phyloP scores from a whole-genome alignment of 179 eudicot genomes.

The Beta lomatogona region DNA sequence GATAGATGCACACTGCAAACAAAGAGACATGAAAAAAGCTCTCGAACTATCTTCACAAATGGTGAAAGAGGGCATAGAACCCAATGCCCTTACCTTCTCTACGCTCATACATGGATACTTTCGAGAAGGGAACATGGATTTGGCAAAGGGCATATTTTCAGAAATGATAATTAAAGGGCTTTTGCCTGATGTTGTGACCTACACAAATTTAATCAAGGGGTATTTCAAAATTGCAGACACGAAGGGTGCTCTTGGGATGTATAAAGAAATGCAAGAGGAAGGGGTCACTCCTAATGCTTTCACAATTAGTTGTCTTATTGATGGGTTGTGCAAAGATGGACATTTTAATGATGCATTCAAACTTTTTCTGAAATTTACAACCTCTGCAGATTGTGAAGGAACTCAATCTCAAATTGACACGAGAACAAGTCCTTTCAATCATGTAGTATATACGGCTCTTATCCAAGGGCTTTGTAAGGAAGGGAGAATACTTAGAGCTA shows the following conservation, averaged over 20 bases:
- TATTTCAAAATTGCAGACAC: slow-evolving; percentile 58
- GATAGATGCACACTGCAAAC: slow-evolving; percentile 61
- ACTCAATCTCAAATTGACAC: slow-evolving; percentile 27
- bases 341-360: slow-evolving; percentile 51
- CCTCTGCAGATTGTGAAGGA: slow-evolving; percentile 15
- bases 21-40: slow-evolving; percentile 70
- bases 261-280: slow-evolving; percentile 70
- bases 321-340: slow-evolving; percentile 82
- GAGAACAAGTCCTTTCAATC: slow-evolving; percentile 38
- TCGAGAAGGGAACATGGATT: slow-evolving; percentile 52
- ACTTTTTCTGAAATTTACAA: slow-evolving; percentile 47
- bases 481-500: slow-evolving; percentile 63
- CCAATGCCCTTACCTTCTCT: slow-evolving; percentile 60
- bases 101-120: slow-evolving; percentile 74
- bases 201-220: slow-evolving; percentile 73
- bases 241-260: slow-evolving; percentile 57
- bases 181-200: slow-evolving; percentile 72
- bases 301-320: slow-evolving; percentile 66
- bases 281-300: slow-evolving; percentile 65
- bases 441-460: slow-evolving; percentile 64
- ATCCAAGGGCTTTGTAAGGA: slow-evolving; percentile 64
- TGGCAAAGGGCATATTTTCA: slow-evolving; percentile 63
- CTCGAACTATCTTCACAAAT: slow-evolving; percentile 61
- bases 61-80: slow-evolving; percentile 63
- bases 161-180: slow-evolving; percentile 80